Conservation (phyloP, 768 basidiomycete genomes). For the Sarcodon sp. region DNA sequence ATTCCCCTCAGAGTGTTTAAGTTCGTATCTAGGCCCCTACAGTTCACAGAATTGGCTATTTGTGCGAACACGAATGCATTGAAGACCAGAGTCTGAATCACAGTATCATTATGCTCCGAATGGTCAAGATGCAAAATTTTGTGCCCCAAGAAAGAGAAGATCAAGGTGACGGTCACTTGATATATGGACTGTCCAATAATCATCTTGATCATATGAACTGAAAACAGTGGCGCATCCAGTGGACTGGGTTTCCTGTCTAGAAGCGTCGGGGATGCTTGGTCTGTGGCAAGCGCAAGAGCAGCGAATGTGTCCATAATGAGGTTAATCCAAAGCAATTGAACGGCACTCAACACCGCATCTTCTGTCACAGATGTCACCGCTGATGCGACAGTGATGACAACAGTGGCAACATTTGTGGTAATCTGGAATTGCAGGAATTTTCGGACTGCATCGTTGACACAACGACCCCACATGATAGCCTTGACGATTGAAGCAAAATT, state of each 20-base stretch:
- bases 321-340: conserved; percentile 82
- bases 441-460: conserved; percentile 39
- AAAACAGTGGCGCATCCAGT: conserved; percentile 32
- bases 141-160: conserved; percentile 32
- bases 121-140: conserved; percentile 20
- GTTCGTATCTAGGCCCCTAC: conserved; percentile 29
- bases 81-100: conserved; percentile 29
- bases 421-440: conserved; percentile 85
- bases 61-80: conserved; percentile 38
- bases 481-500: conserved; percentile 34
- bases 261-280: conserved; percentile 25
- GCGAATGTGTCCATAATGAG: conserved; percentile 39
- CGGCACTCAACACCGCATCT: conserved; percentile 81
- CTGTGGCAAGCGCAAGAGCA: conserved; percentile 38
- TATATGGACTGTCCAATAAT: conserved; percentile 32
- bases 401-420: conserved; percentile 38
- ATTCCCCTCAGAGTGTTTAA: conserved; percentile 33
- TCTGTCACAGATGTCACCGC: conserved; percentile 61
- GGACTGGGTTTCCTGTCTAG: conserved; percentile 34
- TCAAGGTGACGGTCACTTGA: conserved; percentile 31
- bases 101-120: conserved; percentile 7
- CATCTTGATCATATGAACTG: conserved; percentile 37
- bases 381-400: conserved; percentile 36
- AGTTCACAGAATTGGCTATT: conserved; percentile 38
- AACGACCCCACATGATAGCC: conserved; percentile 17